Evolutionary conservation across 257 asterid genomes (phyloP).

Genomic region (Henckelia pumila): DNA sequence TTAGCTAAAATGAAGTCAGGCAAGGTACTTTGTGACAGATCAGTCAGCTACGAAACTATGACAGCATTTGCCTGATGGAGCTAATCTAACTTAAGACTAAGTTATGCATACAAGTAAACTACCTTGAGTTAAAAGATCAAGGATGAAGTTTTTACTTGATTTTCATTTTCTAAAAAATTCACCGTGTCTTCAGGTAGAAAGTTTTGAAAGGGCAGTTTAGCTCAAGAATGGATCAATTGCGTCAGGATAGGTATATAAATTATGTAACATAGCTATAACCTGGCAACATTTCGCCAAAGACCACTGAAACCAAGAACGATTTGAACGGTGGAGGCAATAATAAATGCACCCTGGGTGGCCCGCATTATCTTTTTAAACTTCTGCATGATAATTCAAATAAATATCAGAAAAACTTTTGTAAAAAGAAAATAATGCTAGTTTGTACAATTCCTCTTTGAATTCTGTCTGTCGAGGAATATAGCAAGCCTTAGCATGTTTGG

Average conservation of each 20-base stretch:
- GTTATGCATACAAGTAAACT: neutral
- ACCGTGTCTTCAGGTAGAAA: neutral
- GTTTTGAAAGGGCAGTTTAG: neutral
- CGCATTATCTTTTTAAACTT: slow-evolving; percentile 48
- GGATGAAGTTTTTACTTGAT: neutral
- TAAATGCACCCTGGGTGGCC: slow-evolving; percentile 51
- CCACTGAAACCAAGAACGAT: slow-evolving; percentile 55
- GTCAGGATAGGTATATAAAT: neutral
- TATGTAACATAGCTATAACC: slow-evolving; percentile 20
- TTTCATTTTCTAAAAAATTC: neutral
- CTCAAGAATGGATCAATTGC: neutral
- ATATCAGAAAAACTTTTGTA: neutral
- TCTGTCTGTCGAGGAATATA: neutral
- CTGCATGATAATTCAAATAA: slow-evolving; percentile 19
- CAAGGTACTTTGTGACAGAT: no score
- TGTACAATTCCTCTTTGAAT: neutral
- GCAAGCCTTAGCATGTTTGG: neutral
- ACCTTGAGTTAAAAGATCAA: neutral
- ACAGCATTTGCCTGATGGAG: neutral
- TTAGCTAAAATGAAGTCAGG: no score
- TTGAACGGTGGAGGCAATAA: slow-evolving; percentile 46
- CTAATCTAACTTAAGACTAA: neutral
- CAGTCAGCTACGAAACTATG: no score
- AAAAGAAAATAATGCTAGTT: neutral
- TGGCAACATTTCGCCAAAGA: slow-evolving; percentile 45